Conservation (phyloP, 2,329 filamentous ascomycete genomes). For the Fusarium succisae region DNA sequence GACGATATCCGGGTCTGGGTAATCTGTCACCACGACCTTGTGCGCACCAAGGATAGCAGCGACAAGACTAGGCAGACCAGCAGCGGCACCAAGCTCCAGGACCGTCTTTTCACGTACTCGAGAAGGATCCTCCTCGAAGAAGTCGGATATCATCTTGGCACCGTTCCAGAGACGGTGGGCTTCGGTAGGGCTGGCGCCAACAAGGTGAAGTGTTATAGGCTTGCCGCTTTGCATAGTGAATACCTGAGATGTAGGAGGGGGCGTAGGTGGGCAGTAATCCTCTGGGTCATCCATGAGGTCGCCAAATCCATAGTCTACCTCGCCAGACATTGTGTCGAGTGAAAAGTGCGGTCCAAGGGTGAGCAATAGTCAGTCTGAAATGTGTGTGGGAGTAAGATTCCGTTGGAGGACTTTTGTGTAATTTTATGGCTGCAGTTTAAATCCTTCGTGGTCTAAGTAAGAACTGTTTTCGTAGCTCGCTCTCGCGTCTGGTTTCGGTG, state of each 20-base stretch:
- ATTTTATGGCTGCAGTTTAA: background rate
- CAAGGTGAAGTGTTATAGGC: conserved; percentile 76
- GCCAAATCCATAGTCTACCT: conserved; percentile 51
- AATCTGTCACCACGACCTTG: conserved; percentile 84
- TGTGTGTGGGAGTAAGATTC: conserved; percentile 4
- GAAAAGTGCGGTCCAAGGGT: background rate
- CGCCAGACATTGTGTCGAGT: conserved; percentile 44
- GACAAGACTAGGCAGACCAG: conserved; percentile 83
- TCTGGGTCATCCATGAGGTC: conserved; percentile 82
- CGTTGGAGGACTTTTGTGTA: background rate
- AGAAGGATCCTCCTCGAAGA: conserved; percentile 75
- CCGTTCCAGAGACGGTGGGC: conserved; percentile 94
- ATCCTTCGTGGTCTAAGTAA: background rate
- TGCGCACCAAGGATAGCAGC: conserved; percentile 77
- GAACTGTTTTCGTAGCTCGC: background rate
- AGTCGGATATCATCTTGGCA: conserved; percentile 78
- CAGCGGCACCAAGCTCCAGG: conserved; percentile 89
- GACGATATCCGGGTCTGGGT: conserved; percentile 85
- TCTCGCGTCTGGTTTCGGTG: background rate
- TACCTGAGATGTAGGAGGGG: conserved; percentile 76
- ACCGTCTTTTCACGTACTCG: conserved; percentile 76
- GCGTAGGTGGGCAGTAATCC: conserved; percentile 81
- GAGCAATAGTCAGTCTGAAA: background rate
- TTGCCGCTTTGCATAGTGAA: conserved; percentile 75
- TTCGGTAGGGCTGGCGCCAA: conserved; percentile 89